Conservation (phyloP, 2,329 filamentous ascomycete genomes). For the Aspergillus jensenii region DNA sequence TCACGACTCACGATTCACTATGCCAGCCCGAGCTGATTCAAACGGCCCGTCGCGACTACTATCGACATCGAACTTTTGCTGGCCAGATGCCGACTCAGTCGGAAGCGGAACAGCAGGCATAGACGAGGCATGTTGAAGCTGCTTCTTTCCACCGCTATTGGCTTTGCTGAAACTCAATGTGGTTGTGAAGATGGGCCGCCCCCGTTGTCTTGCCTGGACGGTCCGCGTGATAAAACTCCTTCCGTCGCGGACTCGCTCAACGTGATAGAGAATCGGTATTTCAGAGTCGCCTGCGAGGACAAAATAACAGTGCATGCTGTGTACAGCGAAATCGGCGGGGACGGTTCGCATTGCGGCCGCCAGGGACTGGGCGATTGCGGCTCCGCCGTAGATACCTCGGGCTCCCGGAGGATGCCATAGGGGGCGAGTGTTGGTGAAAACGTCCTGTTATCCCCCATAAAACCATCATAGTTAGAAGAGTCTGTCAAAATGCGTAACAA, state of each 20-base stretch:
- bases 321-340: constrained; percentile 72
- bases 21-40: constrained; percentile 56
- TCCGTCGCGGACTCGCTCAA: constrained; percentile 89
- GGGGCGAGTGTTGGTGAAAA: constrained; percentile 91
- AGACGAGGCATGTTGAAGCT: constrained; percentile 64
- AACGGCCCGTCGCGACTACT: constrained; percentile 52
- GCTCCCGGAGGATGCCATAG: constrained; percentile 92
- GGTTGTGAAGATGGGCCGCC: constrained; percentile 89
- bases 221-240: constrained; percentile 87
- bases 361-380: constrained; percentile 89
- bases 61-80: constrained; percentile 25
- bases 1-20: constrained; percentile 52
- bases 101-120: constrained; percentile 57
- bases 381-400: constrained; percentile 88
- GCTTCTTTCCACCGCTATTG: constrained; percentile 50
- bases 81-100: constrained; percentile 25
- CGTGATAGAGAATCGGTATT: constrained; percentile 89
- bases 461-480: background rate
- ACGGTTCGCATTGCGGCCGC: constrained; percentile 87
- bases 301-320: constrained; percentile 99
- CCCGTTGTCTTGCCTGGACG: constrained; percentile 89
- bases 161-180: constrained; percentile 84
- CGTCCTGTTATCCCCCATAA: constrained; percentile 56
- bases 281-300: constrained; percentile 82
- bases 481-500: background rate